Conservation (phyloP, 2,329 filamentous ascomycete species). For the Penicillium sumatraense region DNA sequence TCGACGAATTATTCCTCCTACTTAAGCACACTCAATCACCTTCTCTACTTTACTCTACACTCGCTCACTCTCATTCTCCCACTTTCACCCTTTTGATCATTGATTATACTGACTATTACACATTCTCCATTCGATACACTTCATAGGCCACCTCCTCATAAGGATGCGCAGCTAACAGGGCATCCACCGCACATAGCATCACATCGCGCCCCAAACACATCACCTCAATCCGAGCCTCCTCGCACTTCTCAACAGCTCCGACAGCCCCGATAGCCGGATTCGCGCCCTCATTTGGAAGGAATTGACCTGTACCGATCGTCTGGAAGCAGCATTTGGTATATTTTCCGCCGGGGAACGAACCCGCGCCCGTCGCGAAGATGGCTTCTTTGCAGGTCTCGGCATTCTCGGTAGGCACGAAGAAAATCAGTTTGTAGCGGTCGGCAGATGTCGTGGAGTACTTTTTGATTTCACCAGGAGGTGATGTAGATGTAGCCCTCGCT, state of each 20-base stretch:
- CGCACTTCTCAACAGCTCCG: conserved; percentile 44
- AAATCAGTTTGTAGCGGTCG: conserved; percentile 49
- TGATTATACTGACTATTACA: conserved; percentile 25
- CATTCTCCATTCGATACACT: conserved; percentile 49
- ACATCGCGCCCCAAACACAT: conserved; percentile 46
- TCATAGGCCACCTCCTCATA: conserved; percentile 53
- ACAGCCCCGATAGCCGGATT: conserved; percentile 47
- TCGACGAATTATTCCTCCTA: conserved; percentile 35
- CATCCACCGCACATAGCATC: conserved; percentile 46
- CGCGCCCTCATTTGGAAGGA: conserved; percentile 45
- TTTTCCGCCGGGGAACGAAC: conserved; percentile 45
- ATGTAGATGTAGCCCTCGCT: no score
- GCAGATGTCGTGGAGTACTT: conserved; percentile 31
- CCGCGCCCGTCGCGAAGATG: conserved; percentile 48
- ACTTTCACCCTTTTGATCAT: not conserved
- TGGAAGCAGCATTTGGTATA: conserved; percentile 49
- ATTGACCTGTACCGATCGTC: conserved; percentile 46
- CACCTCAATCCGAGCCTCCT: conserved; percentile 50
- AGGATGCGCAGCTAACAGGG: conserved; percentile 48
- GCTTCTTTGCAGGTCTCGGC: conserved; percentile 47
- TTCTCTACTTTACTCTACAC: not conserved
- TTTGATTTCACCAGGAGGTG: conserved; percentile 1
- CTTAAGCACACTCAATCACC: not conserved
- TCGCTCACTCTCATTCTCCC: not conserved
- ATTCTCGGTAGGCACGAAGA: conserved; percentile 47